Evolutionary conservation across 495 filamentous ascomycete genomes (phyloP), one percentile per base, ranked within the genome.

Genomic region (Podospora australis): DNA sequence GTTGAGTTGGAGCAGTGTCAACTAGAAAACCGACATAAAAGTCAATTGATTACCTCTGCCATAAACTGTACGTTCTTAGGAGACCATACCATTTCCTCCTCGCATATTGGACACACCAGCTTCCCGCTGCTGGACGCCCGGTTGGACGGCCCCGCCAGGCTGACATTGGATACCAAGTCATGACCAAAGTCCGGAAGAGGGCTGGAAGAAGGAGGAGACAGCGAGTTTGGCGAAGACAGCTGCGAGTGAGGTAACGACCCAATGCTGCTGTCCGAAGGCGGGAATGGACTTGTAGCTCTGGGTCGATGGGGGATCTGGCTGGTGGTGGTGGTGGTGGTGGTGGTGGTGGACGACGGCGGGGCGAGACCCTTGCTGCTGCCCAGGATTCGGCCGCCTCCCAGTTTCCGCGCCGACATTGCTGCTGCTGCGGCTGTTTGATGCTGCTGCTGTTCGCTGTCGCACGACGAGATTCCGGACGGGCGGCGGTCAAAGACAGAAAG

Each of bases 91-190:
- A 98, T 98, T 66, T 96, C 89, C 67, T 97, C 92, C 57, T 83
- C 86, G 67, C 92, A 98, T 50, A 98, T 97, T 35, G 92, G 92
- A 64, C 92, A 98, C 21, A 87, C 79, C 38, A 98, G 78, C 69
- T 78, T 55, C 47, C 75, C 53, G 66, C 64, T 63, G 9, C 61
- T 41, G n/a, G 66, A 55, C 22, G 57, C 56, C 30, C 63, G 60
- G 39, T 63, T 65, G 42, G 72, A 71, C 0, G 72, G 60, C 0
- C 70, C 68, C 35, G 70, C 73, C 25, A 73, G 54, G 47, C 62
- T 75, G 53, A 75, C 60, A 55, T 72, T 72, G 50, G 71, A 70
- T 9, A 68, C 62, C 16, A 74, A 60, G 49, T 74, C 71, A 49
- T 73, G 72, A 17, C 59, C 36, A 41, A 68, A 64, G 44, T 69